Evolutionary conservation across 108 stramenopile species (phyloP).

Genomic region (Pelagomonas calceolata): DNA sequence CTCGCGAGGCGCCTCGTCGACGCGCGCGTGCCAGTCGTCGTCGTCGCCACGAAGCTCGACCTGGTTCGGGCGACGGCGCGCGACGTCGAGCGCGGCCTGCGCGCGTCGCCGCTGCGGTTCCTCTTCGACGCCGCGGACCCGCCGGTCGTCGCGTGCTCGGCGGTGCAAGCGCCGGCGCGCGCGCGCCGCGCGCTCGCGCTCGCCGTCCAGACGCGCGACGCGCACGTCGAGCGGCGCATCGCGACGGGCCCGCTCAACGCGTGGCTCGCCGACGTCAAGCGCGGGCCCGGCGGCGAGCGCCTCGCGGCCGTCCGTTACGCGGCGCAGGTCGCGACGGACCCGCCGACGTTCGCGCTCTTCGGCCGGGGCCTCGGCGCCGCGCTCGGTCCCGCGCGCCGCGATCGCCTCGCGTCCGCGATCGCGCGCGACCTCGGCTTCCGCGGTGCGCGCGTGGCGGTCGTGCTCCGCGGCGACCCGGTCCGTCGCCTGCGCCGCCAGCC

Average conservation of each 20-base stretch:
- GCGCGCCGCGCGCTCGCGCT: conserved; percentile 1
- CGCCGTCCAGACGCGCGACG: conserved; percentile 3
- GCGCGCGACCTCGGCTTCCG: conserved; percentile 36
- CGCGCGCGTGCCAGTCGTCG: conserved; percentile 40
- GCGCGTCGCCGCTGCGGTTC: background rate
- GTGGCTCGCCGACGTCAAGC: background rate
- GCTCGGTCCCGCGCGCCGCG: conserved; percentile 19
- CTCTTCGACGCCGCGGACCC: no score
- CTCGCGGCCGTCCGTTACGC: conserved; percentile 9
- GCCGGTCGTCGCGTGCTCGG: conserved; percentile 5
- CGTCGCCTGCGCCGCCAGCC: no score
- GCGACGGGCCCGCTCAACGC: conserved; percentile 11
- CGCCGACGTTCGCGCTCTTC: conserved; percentile 44
- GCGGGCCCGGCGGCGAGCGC: background rate
- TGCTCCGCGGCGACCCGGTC: conserved; percentile 23
- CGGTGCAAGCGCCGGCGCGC: background rate
- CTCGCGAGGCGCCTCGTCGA: conserved; percentile 23
- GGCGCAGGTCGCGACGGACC: conserved; percentile 22
- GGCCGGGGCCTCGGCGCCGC: conserved; percentile 32
- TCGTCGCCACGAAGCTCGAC: conserved; percentile 49
- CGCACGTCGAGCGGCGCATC: conserved; percentile 2
- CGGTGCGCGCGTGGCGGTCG: conserved; percentile 38
- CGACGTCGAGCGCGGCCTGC: conserved; percentile 5
- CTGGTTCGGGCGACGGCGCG: conserved; percentile 24
- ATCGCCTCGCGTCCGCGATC: conserved; percentile 32